A percentile compares a stretch with the other conserved stretches of the same genome.
Evolutionary conservation across 768 basidiomycete genomes (phyloP).

Genomic region (Lactifluus volemus): DNA sequence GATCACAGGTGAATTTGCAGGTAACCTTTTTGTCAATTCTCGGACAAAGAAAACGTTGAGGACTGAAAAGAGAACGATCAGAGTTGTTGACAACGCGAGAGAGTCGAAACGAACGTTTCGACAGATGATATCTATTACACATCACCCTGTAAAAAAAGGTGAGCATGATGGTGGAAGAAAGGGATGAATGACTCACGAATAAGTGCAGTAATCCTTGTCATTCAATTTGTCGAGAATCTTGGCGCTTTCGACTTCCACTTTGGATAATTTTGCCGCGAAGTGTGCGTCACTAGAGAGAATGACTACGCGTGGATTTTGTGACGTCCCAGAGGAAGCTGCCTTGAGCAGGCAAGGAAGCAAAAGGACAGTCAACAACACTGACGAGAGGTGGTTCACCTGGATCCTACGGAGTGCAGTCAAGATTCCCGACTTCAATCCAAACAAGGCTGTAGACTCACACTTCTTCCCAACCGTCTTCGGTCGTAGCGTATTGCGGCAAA

Average conservation of each 20-base stretch:
- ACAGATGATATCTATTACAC: neutral
- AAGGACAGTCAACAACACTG: conserved; percentile 2
- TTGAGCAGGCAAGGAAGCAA: conserved; percentile 14
- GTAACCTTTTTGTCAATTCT: conserved; percentile 15
- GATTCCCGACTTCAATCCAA: neutral
- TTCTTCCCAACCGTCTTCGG: conserved; percentile 26
- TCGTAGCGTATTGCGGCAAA: conserved; percentile 21
- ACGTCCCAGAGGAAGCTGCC: conserved; percentile 6
- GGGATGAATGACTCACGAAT: neutral
- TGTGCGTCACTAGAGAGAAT: conserved; percentile 15
- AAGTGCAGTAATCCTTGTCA: conserved; percentile 5
- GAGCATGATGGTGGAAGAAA: neutral
- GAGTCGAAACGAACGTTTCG: conserved; percentile 9
- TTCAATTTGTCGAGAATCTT: conserved; percentile 4
- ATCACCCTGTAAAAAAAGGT: conserved; percentile 1
- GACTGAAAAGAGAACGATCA: neutral
- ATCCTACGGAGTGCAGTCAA: conserved; percentile 26
- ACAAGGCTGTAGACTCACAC: conserved; percentile 15
- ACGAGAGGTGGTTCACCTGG: conserved; percentile 34
- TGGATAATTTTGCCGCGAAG: neutral
- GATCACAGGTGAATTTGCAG: conserved; percentile 10
- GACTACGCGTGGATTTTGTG: conserved; percentile 13
- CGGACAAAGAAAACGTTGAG: conserved; percentile 14
- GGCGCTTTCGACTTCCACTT: conserved; percentile 2
- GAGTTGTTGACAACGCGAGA: neutral